phyloP scores from a whole-genome alignment of 2,329 filamentous ascomycete species.

The Mycocentrospora acerina region DNA sequence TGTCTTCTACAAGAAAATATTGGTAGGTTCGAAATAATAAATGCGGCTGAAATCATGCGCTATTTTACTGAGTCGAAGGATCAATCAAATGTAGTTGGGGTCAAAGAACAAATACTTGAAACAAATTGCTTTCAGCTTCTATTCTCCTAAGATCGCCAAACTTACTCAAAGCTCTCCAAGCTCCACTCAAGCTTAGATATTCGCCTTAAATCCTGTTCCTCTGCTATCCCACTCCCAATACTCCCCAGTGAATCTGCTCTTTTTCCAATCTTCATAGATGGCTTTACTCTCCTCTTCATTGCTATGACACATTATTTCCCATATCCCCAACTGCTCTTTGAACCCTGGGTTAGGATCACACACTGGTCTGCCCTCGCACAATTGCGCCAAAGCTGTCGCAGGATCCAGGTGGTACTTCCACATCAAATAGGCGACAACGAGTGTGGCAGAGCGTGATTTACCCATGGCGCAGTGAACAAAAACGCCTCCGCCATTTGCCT shows the following conservation, averaged over 20 bases:
- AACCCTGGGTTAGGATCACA: slow-evolving; percentile 39
- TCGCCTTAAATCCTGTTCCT: slow-evolving; percentile 8
- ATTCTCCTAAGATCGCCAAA: too few species aligned
- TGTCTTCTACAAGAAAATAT: too few species aligned
- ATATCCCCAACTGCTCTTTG: slow-evolving; percentile 36
- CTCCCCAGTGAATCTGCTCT: slow-evolving; percentile 36
- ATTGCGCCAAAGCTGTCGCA: slow-evolving; percentile 22
- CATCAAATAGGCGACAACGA: slow-evolving; percentile 38
- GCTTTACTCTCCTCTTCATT: slow-evolving; percentile 14
- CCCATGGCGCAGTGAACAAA: slow-evolving; percentile 42
- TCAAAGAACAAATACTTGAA: too few species aligned
- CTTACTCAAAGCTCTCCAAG: too few species aligned
- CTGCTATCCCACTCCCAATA: slow-evolving; percentile 42
- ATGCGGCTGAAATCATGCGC: too few species aligned
- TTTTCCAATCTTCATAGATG: slow-evolving; percentile 39
- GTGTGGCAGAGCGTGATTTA: slow-evolving; percentile 34
- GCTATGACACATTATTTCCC: slow-evolving; percentile 29
- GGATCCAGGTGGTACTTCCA: slow-evolving; percentile 24
- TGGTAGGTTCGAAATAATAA: too few species aligned
- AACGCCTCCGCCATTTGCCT: slow-evolving; percentile 15
- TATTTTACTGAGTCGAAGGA: too few species aligned
- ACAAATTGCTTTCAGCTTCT: too few species aligned
- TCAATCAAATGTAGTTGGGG: too few species aligned
- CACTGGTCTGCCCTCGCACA: slow-evolving; percentile 36
- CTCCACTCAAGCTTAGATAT: slow-evolving; percentile 3